A percentile compares a stretch with the other conserved stretches of the same genome.
These are phyloP conservation scores for Rutstroemia sydowiana DNA, from an alignment of 2,329 filamentous ascomycete species.

Conservation along the genomic window DNA sequence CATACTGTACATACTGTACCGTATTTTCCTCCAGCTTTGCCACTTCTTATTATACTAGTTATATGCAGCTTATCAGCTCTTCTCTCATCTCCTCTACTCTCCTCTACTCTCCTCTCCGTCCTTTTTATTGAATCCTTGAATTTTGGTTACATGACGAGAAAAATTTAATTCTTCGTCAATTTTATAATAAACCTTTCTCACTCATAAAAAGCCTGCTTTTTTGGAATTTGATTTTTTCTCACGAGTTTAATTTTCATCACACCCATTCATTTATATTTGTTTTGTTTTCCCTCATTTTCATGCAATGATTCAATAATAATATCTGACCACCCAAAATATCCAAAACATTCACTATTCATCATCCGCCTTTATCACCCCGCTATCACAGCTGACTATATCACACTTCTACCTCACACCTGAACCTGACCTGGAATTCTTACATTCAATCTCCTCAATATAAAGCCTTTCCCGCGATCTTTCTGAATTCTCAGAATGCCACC, in stretches of 20 bases:
- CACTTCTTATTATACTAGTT: too few species aligned
- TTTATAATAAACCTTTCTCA: too few species aligned
- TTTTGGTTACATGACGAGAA: too few species aligned
- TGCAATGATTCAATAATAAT: neutral
- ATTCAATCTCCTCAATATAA: neutral
- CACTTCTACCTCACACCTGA: neutral
- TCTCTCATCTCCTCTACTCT: too few species aligned
- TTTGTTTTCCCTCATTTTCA: neutral
- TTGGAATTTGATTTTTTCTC: neutral
- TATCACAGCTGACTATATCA: conserved; percentile 1
- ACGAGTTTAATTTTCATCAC: too few species aligned
- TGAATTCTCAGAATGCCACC: neutral
- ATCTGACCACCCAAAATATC: neutral
- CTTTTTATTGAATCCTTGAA: too few species aligned
- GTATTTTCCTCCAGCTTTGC: too few species aligned
- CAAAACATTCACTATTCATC: neutral
- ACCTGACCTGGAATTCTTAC: neutral
- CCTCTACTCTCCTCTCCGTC: too few species aligned
- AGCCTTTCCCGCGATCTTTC: neutral
- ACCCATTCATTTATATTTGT: neutral
- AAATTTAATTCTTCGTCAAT: too few species aligned
- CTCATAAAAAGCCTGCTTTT: too few species aligned
- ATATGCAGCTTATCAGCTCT: too few species aligned
- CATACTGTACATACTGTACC: too few species aligned
- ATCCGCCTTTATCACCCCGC: conserved; percentile 3